Conservation (phyloP, 2,329 filamentous ascomycete genomes). For the Raffaelea deltoideospora region DNA sequence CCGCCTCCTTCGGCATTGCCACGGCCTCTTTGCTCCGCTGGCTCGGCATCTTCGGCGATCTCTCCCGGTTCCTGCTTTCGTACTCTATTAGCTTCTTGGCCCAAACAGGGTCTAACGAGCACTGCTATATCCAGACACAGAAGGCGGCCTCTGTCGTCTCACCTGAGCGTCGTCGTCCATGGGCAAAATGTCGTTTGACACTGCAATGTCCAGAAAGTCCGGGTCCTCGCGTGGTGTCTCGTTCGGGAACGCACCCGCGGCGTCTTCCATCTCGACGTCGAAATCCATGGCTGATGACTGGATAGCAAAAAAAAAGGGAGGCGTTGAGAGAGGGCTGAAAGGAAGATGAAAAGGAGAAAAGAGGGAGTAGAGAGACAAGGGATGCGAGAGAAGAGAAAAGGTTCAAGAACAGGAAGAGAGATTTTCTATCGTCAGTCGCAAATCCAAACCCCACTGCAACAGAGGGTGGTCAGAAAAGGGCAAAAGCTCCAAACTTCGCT, state of each 20-base stretch:
- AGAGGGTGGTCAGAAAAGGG: background rate
- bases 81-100: background rate
- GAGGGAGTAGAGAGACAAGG: background rate
- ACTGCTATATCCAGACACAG: background rate
- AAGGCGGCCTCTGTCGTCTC: too few relatives aligned
- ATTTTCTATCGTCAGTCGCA: too few relatives aligned
- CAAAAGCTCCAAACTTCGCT: background rate
- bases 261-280: slow-evolving; percentile 58
- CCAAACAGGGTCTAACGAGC: background rate
- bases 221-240: background rate
- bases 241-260: slow-evolving; percentile 15
- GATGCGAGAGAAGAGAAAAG: background rate
- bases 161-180: slow-evolving; percentile 13
- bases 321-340: background rate
- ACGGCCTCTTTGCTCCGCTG: slow-evolving; percentile 4
- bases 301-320: background rate
- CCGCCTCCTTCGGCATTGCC: slow-evolving; percentile 8
- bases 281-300: slow-evolving; percentile 40
- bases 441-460: background rate
- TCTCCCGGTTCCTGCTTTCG: slow-evolving; percentile 22
- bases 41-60: slow-evolving; percentile 18
- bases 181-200: slow-evolving; percentile 17
- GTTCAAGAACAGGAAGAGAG: too few relatives aligned
- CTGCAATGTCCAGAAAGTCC: slow-evolving; percentile 12
- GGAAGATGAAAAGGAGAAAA: background rate